A percentile compares a stretch with the other conserved stretches of the same genome.
These are phyloP conservation scores for Cladosporium sp. DNA, from an alignment of 2,329 filamentous ascomycete genomes.

Conservation along the genomic window DNA sequence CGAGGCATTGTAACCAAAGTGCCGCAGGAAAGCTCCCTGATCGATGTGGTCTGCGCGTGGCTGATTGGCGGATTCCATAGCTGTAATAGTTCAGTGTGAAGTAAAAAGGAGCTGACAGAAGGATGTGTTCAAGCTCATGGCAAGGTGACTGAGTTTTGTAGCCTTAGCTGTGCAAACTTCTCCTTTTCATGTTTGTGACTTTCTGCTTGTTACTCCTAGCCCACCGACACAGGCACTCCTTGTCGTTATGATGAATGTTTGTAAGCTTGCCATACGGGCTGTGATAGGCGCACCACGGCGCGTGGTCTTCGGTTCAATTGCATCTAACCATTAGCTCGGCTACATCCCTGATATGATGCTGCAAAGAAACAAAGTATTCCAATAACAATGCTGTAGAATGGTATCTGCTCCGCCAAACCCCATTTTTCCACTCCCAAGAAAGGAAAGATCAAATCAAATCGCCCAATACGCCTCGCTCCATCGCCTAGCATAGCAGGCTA, in stretches of 20 bases:
- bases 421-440: neutral
- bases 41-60: neutral
- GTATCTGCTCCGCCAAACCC: slow-evolving; percentile 15
- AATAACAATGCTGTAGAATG: slow-evolving; percentile 17
- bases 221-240: neutral
- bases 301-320: neutral
- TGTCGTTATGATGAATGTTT: neutral
- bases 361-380: neutral
- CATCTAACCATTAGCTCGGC: neutral
- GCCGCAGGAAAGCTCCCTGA: neutral
- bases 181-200: neutral
- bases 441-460: neutral
- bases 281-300: neutral
- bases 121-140: neutral
- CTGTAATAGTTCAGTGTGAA: neutral
- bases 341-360: neutral
- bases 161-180: neutral
- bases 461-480: slow-evolving; percentile 4
- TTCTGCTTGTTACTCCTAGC: neutral
- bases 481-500: neutral
- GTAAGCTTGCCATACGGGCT: neutral
- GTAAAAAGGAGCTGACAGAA: neutral
- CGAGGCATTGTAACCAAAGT: neutral
- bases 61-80: neutral
- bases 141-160: neutral